Conservation (phyloP, 1,139 yeast genomes). For the Yamadazyma triangularis region DNA sequence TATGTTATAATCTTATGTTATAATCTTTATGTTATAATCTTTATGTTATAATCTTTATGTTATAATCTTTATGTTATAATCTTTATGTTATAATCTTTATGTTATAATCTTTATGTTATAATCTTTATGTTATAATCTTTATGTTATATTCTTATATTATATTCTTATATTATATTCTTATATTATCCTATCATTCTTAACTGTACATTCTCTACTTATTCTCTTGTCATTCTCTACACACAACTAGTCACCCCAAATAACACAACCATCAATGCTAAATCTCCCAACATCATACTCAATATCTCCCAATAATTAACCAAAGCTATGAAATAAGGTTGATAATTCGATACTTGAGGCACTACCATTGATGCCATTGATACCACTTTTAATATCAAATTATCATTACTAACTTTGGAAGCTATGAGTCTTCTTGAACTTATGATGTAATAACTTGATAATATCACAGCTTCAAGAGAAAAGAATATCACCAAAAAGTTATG, state of each 20-base stretch:
- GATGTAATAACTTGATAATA: slow-evolving; percentile 32
- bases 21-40: no score
- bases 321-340: slow-evolving; percentile 25
- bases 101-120: no score
- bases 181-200: slow-evolving; percentile 23
- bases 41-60: no score
- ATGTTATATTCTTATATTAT: no score
- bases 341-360: slow-evolving; percentile 29
- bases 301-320: slow-evolving; percentile 37
- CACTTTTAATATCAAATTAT: slow-evolving; percentile 25
- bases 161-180: no score
- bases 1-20: no score
- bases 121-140: no score
- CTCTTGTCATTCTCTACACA: slow-evolving; percentile 34
- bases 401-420: slow-evolving; percentile 20
- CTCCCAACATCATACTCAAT: slow-evolving; percentile 34
- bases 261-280: slow-evolving; percentile 34
- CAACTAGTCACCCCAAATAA: slow-evolving; percentile 37
- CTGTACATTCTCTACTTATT: slow-evolving; percentile 38
- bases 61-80: no score
- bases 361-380: slow-evolving; percentile 31
- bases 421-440: slow-evolving; percentile 23
- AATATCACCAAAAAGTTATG: slow-evolving; percentile 25
- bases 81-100: no score
- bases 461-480: slow-evolving; percentile 28